Conservation (phyloP, 2,329 filamentous ascomycete species). For the Arthrobotrys musiformis region DNA sequence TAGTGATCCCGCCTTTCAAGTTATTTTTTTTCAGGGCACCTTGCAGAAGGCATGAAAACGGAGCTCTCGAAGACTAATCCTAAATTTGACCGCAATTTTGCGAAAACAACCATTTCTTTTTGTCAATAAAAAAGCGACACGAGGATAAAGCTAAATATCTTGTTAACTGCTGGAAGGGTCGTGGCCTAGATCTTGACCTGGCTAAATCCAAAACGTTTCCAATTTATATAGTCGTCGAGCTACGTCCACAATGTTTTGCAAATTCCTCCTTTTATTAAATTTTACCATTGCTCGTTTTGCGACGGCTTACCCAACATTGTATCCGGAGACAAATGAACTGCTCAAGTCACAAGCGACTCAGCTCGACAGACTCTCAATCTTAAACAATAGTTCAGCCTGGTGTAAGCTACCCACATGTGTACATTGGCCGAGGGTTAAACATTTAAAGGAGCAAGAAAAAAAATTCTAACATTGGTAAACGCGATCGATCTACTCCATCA, state of each 20-base stretch:
- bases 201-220: background rate
- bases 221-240: background rate
- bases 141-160: background rate
- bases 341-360: constrained; percentile 64
- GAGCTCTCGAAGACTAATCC: too few species aligned
- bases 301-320: constrained; percentile 35
- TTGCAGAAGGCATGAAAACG: background rate
- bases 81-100: too few species aligned
- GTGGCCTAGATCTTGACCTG: background rate
- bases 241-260: background rate
- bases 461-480: background rate
- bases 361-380: constrained; percentile 64
- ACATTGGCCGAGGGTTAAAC: background rate
- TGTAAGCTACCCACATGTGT: constrained; percentile 48
- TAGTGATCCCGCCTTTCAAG: background rate
- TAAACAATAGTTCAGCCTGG: constrained; percentile 65
- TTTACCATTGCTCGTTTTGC: background rate
- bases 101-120: too few species aligned
- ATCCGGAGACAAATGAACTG: constrained; percentile 63
- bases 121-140: background rate
- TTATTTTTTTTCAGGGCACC: background rate
- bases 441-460: too few species aligned
- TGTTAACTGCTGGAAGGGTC: background rate
- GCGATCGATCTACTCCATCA: background rate
- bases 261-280: background rate